Evolutionary conservation across 495 filamentous ascomycete species (phyloP).

Genomic region (Penicillium arizonense): DNA sequence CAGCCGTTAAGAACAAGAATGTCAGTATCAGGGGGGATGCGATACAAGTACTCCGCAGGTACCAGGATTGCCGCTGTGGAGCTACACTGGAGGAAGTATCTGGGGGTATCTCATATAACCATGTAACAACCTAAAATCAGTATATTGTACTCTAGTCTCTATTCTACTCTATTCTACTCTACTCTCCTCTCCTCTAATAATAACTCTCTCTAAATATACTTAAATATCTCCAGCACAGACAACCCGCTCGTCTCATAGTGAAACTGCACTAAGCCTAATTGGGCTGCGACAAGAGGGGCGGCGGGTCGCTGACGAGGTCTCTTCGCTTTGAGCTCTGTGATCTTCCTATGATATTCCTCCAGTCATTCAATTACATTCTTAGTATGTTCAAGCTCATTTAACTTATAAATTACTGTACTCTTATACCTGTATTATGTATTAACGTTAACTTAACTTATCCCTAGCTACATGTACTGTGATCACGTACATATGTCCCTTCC

Average conservation of each 20-base stretch:
- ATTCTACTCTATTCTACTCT: not conserved
- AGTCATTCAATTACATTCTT: too few species aligned
- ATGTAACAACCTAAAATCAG: not conserved
- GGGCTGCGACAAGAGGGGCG: conserved; percentile 1
- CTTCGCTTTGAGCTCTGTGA: too few species aligned
- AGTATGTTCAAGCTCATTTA: too few species aligned
- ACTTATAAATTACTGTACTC: too few species aligned
- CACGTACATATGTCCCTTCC: too few species aligned
- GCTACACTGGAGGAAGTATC: not conserved
- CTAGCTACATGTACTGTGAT: too few species aligned
- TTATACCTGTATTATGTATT: too few species aligned
- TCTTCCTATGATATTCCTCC: too few species aligned
- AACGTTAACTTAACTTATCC: too few species aligned
- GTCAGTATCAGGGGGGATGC: conserved; percentile 4
- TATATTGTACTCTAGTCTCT: not conserved
- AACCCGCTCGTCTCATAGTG: conserved; percentile 22
- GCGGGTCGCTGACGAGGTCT: conserved; percentile 22
- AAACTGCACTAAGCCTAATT: conserved; percentile 21
- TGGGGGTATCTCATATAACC: not conserved
- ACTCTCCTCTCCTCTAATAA: conserved; percentile 1
- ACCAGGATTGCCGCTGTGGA: conserved; percentile 7
- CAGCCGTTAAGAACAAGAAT: conserved; percentile 10
- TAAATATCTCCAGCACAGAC: not conserved
- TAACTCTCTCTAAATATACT: not conserved
- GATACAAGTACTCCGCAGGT: conserved; percentile 12